phyloP scores from a whole-genome alignment of 1,284 basidiomycete genomes.

The Ceratobasidium theobromae region DNA sequence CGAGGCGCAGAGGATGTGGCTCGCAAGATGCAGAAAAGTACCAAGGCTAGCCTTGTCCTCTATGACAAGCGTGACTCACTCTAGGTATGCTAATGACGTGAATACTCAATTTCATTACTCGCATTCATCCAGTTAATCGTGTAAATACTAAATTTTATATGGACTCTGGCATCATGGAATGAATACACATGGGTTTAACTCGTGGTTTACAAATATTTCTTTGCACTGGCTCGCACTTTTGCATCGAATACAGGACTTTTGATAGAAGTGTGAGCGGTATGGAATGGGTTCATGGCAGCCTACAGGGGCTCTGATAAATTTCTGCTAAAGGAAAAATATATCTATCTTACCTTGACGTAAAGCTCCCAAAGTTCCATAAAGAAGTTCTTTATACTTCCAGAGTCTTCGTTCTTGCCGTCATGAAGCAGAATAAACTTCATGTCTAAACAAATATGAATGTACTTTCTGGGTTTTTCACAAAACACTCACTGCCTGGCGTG shows the following conservation, averaged over 20 bases:
- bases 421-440: conserved; percentile 91
- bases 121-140: not conserved
- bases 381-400: conserved; percentile 75
- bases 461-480: not conserved
- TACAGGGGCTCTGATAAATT: conserved; percentile 43
- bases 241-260: conserved; percentile 78
- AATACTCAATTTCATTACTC: not conserved
- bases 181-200: not conserved
- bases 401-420: conserved; percentile 91
- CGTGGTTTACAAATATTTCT: conserved; percentile 66
- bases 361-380: conserved; percentile 93
- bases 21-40: not conserved
- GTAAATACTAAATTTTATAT: conserved; percentile 12
- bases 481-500: conserved; percentile 81
- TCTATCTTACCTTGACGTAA: conserved; percentile 78
- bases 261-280: conserved; percentile 83
- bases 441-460: conserved; percentile 52
- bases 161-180: not conserved
- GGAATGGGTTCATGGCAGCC: conserved; percentile 90
- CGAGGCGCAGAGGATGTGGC: conserved; percentile 67
- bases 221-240: conserved; percentile 81
- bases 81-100: not conserved
- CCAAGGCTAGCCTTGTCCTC: conserved; percentile 4
- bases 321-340: not conserved
- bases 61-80: conserved; percentile 12